A percentile compares a stretch with the other conserved stretches of the same genome.
Evolutionary conservation across 768 basidiomycete genomes (phyloP).

Genomic region (Auricularia sp.): DNA sequence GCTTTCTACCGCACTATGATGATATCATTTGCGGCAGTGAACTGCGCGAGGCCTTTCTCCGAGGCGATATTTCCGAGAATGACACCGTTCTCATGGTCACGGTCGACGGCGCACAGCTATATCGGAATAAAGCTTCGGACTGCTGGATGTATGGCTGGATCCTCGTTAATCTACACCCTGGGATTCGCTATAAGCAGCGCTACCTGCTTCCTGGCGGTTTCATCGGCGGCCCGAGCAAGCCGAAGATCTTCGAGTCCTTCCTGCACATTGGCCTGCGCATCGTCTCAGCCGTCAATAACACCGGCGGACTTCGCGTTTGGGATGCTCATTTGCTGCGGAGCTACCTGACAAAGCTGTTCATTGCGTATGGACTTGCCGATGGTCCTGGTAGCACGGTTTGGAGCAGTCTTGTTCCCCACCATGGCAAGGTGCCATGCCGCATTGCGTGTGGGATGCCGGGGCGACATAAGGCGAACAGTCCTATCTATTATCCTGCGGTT

Average conservation of each 20-base stretch:
- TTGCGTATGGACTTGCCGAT: slow-evolving; percentile 2
- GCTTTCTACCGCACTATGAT: slow-evolving; percentile 10
- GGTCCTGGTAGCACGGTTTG: not conserved
- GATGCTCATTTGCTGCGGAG: slow-evolving; percentile 11
- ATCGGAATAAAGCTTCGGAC: slow-evolving; percentile 32
- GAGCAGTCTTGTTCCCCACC: not conserved
- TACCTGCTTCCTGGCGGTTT: slow-evolving; percentile 22
- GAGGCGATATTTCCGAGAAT: slow-evolving; percentile 14
- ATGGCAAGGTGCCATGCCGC: not conserved
- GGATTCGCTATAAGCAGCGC: slow-evolving; percentile 22
- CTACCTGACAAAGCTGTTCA: not conserved
- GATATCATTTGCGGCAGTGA: slow-evolving; percentile 26
- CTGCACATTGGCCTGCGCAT: slow-evolving; percentile 23
- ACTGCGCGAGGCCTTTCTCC: slow-evolving; percentile 15
- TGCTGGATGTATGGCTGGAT: slow-evolving; percentile 35
- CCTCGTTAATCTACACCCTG: slow-evolving; percentile 22
- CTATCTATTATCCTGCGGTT: slow-evolving; percentile 1
- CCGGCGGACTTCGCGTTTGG: slow-evolving; percentile 21
- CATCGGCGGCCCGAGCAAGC: slow-evolving; percentile 22
- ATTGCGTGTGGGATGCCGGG: not conserved
- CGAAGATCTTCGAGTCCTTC: slow-evolving; percentile 23
- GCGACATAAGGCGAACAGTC: not conserved
- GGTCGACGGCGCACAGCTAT: slow-evolving; percentile 35
- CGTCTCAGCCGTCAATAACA: slow-evolving; percentile 17
- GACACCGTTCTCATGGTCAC: slow-evolving; percentile 29